phyloP scores from a whole-genome alignment of 495 filamentous ascomycete genomes.

The Pyronema domesticum region DNA sequence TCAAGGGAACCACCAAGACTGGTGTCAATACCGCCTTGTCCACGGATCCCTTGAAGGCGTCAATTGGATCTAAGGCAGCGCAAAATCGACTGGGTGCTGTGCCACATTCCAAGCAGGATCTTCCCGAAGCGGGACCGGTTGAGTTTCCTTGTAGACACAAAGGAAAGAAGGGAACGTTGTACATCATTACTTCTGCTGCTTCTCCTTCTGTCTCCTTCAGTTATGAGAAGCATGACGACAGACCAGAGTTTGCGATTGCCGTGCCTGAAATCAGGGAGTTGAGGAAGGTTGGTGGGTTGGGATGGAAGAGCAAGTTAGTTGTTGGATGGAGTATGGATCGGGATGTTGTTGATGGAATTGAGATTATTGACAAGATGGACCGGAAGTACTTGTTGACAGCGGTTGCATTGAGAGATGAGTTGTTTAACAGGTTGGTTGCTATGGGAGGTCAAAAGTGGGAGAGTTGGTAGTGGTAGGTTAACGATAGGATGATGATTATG shows the following conservation, averaged over 20 bases:
- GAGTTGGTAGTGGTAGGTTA: constrained; percentile 36
- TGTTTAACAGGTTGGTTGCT: constrained; percentile 71
- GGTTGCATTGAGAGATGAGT: constrained; percentile 53
- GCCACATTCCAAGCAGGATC: constrained; percentile 29
- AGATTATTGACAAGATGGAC: constrained; percentile 42
- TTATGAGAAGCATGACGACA: constrained; percentile 16
- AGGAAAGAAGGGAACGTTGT: constrained; percentile 53
- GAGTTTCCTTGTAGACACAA: constrained; percentile 56
- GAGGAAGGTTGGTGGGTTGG: constrained; percentile 67
- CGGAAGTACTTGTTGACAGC: constrained; percentile 48
- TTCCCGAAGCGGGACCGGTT: constrained; percentile 41
- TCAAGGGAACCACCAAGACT: constrained; percentile 51
- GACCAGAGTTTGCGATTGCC: constrained; percentile 1
- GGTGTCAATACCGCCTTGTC: constrained; percentile 51
- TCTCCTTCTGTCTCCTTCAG: constrained; percentile 1
- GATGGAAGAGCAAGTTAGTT: constrained; percentile 75
- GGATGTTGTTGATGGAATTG: constrained; percentile 61
- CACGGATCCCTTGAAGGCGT: constrained; percentile 49
- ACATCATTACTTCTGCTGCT: constrained; percentile 40
- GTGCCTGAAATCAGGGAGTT: constrained; percentile 47
- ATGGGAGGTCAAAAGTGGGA: constrained; percentile 83
- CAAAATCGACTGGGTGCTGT: constrained; percentile 56
- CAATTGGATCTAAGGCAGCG: constrained; percentile 45
- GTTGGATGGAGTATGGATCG: constrained; percentile 65
- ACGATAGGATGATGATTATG: background rate